phyloP scores from a whole-genome alignment of 805 yeast species.

The Danielia reshetovae region DNA sequence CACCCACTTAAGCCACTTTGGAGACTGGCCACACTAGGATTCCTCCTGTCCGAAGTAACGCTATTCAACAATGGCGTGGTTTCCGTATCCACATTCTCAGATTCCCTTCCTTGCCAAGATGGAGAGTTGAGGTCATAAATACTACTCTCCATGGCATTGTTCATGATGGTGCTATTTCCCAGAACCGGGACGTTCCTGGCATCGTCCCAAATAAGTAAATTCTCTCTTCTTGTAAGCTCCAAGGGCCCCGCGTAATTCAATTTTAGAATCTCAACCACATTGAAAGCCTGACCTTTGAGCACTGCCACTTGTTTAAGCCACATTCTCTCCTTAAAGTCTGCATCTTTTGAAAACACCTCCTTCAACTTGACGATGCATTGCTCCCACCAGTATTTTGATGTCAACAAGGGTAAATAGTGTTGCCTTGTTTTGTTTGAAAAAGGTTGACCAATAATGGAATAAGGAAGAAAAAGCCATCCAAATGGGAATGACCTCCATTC shows the following conservation, averaged over 20 bases:
- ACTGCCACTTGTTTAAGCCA: constrained; percentile 68
- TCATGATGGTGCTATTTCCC: constrained; percentile 26
- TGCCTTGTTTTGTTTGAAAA: constrained; percentile 52
- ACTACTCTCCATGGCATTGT: constrained; percentile 38
- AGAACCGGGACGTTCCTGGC: constrained; percentile 51
- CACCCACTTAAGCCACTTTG: not conserved
- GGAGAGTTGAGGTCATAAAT: constrained; percentile 13
- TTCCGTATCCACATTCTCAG: not conserved
- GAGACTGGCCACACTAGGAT: not conserved
- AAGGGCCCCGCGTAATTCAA: constrained; percentile 59
- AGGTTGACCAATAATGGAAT: constrained; percentile 62
- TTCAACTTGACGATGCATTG: constrained; percentile 46
- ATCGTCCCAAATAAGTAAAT: constrained; percentile 58
- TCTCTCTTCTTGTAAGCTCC: constrained; percentile 57
- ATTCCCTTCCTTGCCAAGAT: not conserved
- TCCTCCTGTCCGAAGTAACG: not conserved
- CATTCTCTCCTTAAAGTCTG: constrained; percentile 61
- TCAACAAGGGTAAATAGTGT: constrained; percentile 55
- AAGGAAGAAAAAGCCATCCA: constrained; percentile 72
- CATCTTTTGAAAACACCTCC: constrained; percentile 49
- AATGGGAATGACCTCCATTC: constrained; percentile 78
- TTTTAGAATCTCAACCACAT: constrained; percentile 63
- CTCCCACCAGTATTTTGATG: constrained; percentile 71
- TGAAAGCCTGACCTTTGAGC: constrained; percentile 73
- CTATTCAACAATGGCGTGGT: constrained; percentile 1